These are phyloP conservation scores for Apophysomyces variabilis DNA, from an alignment of 371 early-diverging fungal genomes.

Conservation along the genomic window DNA sequence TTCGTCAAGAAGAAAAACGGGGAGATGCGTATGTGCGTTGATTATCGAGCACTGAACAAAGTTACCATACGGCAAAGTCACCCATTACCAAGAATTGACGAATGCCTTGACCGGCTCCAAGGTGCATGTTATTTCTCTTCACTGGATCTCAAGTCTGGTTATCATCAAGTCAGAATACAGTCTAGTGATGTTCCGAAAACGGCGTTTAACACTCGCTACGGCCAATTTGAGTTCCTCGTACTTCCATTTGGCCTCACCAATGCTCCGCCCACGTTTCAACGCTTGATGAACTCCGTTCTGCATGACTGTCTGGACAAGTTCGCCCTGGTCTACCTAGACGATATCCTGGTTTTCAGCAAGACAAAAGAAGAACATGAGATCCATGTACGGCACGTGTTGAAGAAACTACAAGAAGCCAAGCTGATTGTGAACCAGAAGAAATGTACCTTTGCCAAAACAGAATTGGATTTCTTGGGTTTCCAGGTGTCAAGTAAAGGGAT, in stretches of 20 bases:
- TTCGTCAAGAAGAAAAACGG: slow-evolving; percentile 64
- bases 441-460: slow-evolving; percentile 46
- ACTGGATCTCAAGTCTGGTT: too few relatives aligned
- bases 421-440: slow-evolving; percentile 53
- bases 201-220: too few relatives aligned
- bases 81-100: too few relatives aligned
- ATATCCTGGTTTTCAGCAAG: slow-evolving; percentile 59
- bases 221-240: slow-evolving; percentile 51
- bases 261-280: slow-evolving; percentile 12
- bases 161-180: too few relatives aligned
- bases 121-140: too few relatives aligned
- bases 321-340: slow-evolving; percentile 58
- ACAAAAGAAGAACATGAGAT: slow-evolving; percentile 48
- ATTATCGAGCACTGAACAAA: too few relatives aligned
- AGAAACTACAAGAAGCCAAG: slow-evolving; percentile 30
- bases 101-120: too few relatives aligned
- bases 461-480: slow-evolving; percentile 52
- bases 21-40: slow-evolving; percentile 40
- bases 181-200: too few relatives aligned
- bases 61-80: too few relatives aligned
- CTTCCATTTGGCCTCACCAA: slow-evolving; percentile 56
- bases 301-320: slow-evolving; percentile 36
- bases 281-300: slow-evolving; percentile 42
- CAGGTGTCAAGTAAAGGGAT: slow-evolving; percentile 36
- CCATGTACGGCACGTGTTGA: slow-evolving; percentile 43